phyloP scores from a whole-genome alignment of 2,329 filamentous ascomycete species.

The Metarhizium rileyi region DNA sequence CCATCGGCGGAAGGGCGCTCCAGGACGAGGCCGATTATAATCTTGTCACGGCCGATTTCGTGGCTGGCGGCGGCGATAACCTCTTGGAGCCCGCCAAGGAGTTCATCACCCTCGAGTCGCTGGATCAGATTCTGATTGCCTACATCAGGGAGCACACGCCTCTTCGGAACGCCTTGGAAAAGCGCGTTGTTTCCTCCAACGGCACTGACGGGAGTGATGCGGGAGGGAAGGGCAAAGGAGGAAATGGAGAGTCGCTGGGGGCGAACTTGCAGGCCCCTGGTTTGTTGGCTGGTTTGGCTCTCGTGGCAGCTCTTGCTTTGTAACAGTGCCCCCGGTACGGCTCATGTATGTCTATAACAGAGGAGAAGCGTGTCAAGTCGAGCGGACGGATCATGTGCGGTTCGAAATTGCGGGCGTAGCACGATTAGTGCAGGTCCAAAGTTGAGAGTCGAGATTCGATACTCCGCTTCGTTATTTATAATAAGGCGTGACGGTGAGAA shows the following conservation, averaged over 20 bases:
- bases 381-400: no score
- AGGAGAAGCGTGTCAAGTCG: no score
- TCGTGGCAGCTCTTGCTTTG: background rate
- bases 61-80: constrained; percentile 54
- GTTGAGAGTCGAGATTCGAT: no score
- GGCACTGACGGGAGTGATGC: background rate
- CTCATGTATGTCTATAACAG: no score
- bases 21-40: constrained; percentile 38
- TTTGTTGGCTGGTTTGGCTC: background rate
- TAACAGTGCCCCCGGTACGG: no score
- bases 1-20: constrained; percentile 37
- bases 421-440: no score
- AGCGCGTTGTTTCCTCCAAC: constrained; percentile 17
- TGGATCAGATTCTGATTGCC: constrained; percentile 42
- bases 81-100: constrained; percentile 34
- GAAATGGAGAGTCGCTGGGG: background rate
- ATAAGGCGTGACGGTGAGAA: no score
- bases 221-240: background rate
- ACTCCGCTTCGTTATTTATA: no score
- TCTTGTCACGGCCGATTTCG: constrained; percentile 53
- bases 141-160: constrained; percentile 41
- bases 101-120: constrained; percentile 38
- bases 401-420: no score
- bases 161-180: constrained; percentile 39
- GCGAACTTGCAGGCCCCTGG: background rate